A percentile compares a stretch with the other conserved stretches of the same genome.
Conservation (phyloP, 345 rosid genomes). For the Brassica rapa region DNA sequence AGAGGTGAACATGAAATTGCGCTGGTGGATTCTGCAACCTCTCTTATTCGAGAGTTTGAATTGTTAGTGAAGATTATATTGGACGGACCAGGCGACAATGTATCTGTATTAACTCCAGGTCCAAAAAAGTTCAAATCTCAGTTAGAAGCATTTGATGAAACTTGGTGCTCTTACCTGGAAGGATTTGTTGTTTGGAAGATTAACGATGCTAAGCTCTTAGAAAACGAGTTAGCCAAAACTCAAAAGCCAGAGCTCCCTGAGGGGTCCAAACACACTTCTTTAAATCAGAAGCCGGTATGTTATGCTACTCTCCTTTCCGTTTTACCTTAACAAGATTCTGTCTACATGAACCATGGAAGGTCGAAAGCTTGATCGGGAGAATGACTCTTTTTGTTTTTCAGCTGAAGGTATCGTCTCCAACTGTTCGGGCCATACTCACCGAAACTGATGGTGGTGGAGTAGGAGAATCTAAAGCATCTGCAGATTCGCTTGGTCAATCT, state of each 20-base stretch:
- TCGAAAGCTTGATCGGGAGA: neutral
- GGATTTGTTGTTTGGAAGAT: slow-evolving; percentile 91
- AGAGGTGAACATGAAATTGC: slow-evolving; percentile 84
- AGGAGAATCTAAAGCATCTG: slow-evolving; percentile 27
- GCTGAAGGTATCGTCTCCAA: slow-evolving; percentile 30
- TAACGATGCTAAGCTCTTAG: slow-evolving; percentile 81
- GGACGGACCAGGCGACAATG: slow-evolving; percentile 72
- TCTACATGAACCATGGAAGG: neutral
- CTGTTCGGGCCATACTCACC: slow-evolving; percentile 42
- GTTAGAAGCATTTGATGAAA: slow-evolving; percentile 75
- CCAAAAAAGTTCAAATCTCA: slow-evolving; percentile 73
- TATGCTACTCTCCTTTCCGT: slow-evolving; percentile 27
- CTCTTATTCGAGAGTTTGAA: slow-evolving; percentile 69
- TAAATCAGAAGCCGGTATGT: slow-evolving; percentile 69
- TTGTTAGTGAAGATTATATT: slow-evolving; percentile 64
- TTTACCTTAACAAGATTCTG: neutral
- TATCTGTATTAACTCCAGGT: slow-evolving; percentile 39
- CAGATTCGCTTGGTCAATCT: slow-evolving; percentile 42
- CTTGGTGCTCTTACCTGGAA: slow-evolving; percentile 83
- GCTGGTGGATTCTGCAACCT: slow-evolving; percentile 67
- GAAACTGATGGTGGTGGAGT: slow-evolving; percentile 48
- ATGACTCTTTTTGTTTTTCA: slow-evolving; percentile 3
- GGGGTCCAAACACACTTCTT: slow-evolving; percentile 66
- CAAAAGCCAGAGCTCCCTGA: slow-evolving; percentile 84
- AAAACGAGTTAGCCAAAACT: slow-evolving; percentile 77